A percentile compares a stretch with the other conserved stretches of the same genome.
phyloP scores from a whole-genome alignment of 2,329 filamentous ascomycete species.

The Zymoseptoria crescenta region DNA sequence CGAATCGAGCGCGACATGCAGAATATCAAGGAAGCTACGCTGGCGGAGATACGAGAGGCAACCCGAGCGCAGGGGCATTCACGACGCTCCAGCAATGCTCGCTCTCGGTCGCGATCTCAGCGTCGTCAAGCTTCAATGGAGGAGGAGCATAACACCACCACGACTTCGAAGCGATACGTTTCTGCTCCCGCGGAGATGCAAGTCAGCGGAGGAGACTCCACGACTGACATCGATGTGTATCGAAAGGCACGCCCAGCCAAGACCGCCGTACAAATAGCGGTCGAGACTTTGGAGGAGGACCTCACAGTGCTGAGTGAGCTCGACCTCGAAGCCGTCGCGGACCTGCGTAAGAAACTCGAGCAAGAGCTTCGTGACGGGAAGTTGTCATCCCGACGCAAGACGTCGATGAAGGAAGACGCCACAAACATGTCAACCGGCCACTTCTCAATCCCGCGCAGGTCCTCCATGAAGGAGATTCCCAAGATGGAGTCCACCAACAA shows the following conservation, averaged over 20 bases:
- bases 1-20: constrained; percentile 26
- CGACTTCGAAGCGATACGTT: constrained; percentile 8
- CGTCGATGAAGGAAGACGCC: constrained; percentile 28
- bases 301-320: constrained; percentile 50
- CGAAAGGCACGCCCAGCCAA: constrained; percentile 7
- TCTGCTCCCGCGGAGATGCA: constrained; percentile 15
- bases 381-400: constrained; percentile 10
- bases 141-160: not conserved
- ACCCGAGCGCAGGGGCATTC: not conserved
- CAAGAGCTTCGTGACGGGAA: constrained; percentile 39
- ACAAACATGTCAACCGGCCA: constrained; percentile 34
- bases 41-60: constrained; percentile 2
- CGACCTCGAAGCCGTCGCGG: constrained; percentile 45
- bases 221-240: constrained; percentile 15
- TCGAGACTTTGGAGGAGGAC: constrained; percentile 23
- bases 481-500: not conserved
- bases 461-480: constrained; percentile 44
- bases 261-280: not conserved
- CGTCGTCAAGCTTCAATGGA: constrained; percentile 1
- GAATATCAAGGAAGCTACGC: constrained; percentile 16
- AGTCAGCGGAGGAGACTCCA: constrained; percentile 18
- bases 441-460: constrained; percentile 42
- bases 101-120: constrained; percentile 16
- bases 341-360: constrained; percentile 48
- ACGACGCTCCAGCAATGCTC: not conserved